Evolutionary conservation across 1,139 yeast species (phyloP).

Genomic region (Magnusiomyces magnusii): DNA sequence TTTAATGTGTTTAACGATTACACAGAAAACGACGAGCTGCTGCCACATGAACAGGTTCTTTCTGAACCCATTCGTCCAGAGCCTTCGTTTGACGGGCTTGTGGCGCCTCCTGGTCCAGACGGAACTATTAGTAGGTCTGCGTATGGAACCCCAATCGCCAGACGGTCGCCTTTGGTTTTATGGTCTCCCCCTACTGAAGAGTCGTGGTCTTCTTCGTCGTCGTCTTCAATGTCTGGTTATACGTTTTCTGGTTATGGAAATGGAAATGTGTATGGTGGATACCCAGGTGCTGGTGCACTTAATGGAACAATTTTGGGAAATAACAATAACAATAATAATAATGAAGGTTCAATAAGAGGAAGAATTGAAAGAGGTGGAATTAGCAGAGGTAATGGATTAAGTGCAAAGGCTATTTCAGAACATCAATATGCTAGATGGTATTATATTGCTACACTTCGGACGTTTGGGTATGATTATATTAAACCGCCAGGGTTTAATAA

Average conservation of each 20-base stretch:
- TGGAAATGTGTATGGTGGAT: background rate
- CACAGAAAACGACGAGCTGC: constrained; percentile 1
- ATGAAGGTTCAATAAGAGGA: background rate
- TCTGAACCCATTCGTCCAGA: background rate
- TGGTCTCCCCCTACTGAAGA: background rate
- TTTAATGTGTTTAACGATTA: constrained; percentile 5
- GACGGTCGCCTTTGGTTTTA: constrained; percentile 5
- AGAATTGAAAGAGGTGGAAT: background rate
- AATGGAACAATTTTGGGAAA: background rate
- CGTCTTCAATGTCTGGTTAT: too few species aligned
- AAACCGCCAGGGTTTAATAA: constrained; percentile 22
- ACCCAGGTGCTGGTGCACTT: background rate
- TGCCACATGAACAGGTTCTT: constrained; percentile 1
- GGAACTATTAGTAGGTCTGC: background rate
- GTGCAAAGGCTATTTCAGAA: constrained; percentile 1
- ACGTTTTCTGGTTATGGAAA: background rate
- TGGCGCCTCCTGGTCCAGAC: constrained; percentile 7
- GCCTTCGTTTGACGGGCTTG: background rate
- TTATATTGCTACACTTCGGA: constrained; percentile 18
- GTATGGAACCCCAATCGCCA: constrained; percentile 1
- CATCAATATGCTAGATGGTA: constrained; percentile 3
- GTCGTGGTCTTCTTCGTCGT: too few species aligned
- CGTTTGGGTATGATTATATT: constrained; percentile 22
- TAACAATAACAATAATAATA: background rate
- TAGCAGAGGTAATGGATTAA: background rate